A percentile compares a stretch with the other conserved stretches of the same genome.
Conservation (phyloP, 345 rosid species). For the Atalantia buxifolia region DNA sequence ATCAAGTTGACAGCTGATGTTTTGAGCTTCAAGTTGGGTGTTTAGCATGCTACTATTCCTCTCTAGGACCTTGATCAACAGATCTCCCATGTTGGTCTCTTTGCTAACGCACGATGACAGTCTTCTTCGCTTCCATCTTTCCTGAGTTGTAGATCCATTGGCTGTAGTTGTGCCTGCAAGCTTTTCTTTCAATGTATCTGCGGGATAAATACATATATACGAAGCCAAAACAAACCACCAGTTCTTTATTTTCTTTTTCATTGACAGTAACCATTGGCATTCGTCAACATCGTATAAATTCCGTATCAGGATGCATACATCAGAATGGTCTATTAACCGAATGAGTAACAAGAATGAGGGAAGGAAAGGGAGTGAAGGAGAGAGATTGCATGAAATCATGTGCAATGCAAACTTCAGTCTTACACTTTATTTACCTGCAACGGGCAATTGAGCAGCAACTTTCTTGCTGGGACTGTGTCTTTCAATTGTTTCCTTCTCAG, state of each 20-base stretch:
- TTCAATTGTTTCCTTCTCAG: conserved; percentile 16
- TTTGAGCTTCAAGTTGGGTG: conserved; percentile 44
- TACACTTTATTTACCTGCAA: conserved; percentile 17
- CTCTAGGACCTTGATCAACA: conserved; percentile 27
- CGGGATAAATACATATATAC: background rate
- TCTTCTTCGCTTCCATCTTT: conserved; percentile 29
- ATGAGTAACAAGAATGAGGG: background rate
- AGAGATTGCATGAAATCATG: background rate
- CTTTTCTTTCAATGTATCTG: conserved; percentile 16
- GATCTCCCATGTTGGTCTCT: conserved; percentile 14
- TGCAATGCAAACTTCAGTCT: background rate
- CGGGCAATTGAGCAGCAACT: background rate
- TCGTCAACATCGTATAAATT: too few relatives aligned
- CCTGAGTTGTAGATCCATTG: conserved; percentile 23
- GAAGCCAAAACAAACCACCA: background rate
- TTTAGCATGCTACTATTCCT: conserved; percentile 33
- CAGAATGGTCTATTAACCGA: background rate
- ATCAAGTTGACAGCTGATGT: conserved; percentile 37
- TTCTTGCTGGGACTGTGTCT: background rate
- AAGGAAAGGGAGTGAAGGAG: background rate
- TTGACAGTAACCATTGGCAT: too few relatives aligned
- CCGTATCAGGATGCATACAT: background rate
- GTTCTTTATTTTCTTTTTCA: too few relatives aligned
- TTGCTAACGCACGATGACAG: conserved; percentile 18
- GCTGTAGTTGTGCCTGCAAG: conserved; percentile 4